These are phyloP conservation scores for Leccinum subatratum DNA, from an alignment of 1,284 basidiomycete species.

Conservation along the genomic window DNA sequence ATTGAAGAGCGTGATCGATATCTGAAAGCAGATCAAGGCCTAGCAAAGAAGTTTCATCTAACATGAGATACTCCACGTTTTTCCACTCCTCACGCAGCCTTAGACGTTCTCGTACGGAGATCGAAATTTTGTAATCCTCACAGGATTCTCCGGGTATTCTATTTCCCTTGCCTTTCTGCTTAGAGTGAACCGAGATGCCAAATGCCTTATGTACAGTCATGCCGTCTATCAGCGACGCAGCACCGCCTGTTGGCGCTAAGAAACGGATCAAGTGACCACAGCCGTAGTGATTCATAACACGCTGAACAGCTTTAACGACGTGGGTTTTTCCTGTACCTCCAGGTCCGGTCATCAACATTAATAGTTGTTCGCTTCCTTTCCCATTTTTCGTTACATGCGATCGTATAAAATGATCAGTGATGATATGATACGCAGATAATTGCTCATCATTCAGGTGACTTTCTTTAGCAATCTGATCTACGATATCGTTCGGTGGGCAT, in stretches of 20 bases:
- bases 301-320: not conserved
- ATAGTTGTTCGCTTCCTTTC: not conserved
- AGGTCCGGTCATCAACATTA: constrained; percentile 6
- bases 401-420: not conserved
- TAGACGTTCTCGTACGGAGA: not conserved
- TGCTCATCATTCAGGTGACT: not conserved
- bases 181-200: constrained; percentile 5
- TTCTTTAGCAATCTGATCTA: not conserved
- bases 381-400: not conserved
- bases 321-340: constrained; percentile 6
- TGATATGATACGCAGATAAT: not conserved
- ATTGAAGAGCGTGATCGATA: not conserved
- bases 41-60: not conserved
- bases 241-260: constrained; percentile 3
- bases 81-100: not conserved
- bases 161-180: constrained; percentile 6
- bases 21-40: not conserved
- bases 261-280: constrained; percentile 4
- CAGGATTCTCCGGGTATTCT: not conserved
- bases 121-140: not conserved
- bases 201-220: constrained; percentile 9
- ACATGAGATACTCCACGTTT: not conserved
- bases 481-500: not conserved
- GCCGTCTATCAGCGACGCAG: not conserved
- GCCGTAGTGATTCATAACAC: not conserved